These are phyloP conservation scores for Hypoxylon crocopeplum DNA, from an alignment of 495 filamentous ascomycete genomes.

Conservation along the genomic window DNA sequence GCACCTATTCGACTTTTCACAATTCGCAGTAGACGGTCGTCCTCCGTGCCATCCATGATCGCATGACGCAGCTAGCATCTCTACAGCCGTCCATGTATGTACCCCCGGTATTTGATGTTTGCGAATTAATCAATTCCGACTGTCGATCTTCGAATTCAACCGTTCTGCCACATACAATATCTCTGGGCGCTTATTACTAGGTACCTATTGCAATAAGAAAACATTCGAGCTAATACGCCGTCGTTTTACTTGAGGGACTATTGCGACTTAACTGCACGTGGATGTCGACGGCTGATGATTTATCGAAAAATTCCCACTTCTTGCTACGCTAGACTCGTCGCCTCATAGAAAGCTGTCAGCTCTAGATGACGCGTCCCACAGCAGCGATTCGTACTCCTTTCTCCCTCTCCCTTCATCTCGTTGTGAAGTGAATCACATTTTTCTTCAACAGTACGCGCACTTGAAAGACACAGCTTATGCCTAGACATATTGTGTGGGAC, in stretches of 20 bases:
- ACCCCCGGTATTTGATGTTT: no score
- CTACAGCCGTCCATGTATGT: no score
- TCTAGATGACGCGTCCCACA: slow-evolving; percentile 23
- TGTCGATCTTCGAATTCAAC: slow-evolving; percentile 31
- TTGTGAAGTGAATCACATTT: background rate
- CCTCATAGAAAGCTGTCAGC: slow-evolving; percentile 1
- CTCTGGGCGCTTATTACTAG: background rate
- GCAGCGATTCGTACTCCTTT: slow-evolving; percentile 1
- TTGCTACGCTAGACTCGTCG: background rate
- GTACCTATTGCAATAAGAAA: background rate
- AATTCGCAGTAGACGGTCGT: no score
- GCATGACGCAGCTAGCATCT: no score
- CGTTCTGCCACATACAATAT: slow-evolving; percentile 7
- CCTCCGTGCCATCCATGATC: no score
- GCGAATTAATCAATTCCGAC: slow-evolving; percentile 5
- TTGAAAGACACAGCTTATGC: no score
- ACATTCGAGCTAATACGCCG: slow-evolving; percentile 2
- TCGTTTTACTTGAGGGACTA: slow-evolving; percentile 12
- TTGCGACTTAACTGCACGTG: background rate
- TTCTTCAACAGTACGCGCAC: background rate
- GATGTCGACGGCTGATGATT: background rate
- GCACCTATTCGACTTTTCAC: no score
- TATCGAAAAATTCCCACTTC: background rate
- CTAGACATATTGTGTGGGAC: no score
- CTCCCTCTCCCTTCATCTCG: no score